Percentiles rank a stretch among this genome's conserved stretches.
phyloP scores from a whole-genome alignment of 768 basidiomycete genomes.

The Sporobolomyces roseus region DNA sequence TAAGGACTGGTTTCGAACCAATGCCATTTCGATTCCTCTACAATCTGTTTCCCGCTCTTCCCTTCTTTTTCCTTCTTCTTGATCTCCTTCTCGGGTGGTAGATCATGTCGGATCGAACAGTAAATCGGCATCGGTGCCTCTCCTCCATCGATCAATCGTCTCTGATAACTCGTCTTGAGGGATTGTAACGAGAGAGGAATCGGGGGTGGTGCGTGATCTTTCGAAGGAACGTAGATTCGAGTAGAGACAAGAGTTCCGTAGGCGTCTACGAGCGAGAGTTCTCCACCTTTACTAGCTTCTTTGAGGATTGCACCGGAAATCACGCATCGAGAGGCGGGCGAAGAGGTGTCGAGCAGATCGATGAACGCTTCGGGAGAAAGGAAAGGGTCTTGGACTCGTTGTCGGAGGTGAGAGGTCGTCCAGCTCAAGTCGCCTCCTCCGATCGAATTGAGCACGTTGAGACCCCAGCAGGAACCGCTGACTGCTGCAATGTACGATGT shows the following conservation, averaged over 20 bases:
- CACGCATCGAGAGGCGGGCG: conserved; percentile 35
- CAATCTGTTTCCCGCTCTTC: conserved; percentile 30
- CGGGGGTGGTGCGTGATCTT: conserved; percentile 12
- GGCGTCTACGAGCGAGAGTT: conserved; percentile 43
- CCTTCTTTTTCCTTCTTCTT: not conserved
- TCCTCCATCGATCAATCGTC: conserved; percentile 41
- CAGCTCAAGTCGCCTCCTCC: conserved; percentile 34
- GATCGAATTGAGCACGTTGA: conserved; percentile 46
- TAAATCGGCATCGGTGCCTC: conserved; percentile 47
- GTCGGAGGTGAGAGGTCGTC: conserved; percentile 43
- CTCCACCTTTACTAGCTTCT: conserved; percentile 38
- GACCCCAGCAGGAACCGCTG: conserved; percentile 46
- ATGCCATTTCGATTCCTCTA: conserved; percentile 42
- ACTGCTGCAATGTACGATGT: conserved; percentile 47
- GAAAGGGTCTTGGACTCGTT: conserved; percentile 45
- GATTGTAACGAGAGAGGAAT: conserved; percentile 38
- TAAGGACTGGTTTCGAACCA: conserved; percentile 49
- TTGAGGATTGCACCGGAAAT: conserved; percentile 46
- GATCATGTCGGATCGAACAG: conserved; percentile 46
- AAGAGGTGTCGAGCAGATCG: conserved; percentile 9
- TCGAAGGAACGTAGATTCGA: conserved; percentile 45
- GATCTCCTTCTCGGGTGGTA: conserved; percentile 18
- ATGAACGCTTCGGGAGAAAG: conserved; percentile 44
- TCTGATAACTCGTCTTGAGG: conserved; percentile 44
- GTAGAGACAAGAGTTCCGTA: conserved; percentile 46